Evolutionary conservation across 2,329 filamentous ascomycete genomes (phyloP), one percentile per base, ranked within the genome.

Genomic region (Teratosphaeria zuluensis): DNA sequence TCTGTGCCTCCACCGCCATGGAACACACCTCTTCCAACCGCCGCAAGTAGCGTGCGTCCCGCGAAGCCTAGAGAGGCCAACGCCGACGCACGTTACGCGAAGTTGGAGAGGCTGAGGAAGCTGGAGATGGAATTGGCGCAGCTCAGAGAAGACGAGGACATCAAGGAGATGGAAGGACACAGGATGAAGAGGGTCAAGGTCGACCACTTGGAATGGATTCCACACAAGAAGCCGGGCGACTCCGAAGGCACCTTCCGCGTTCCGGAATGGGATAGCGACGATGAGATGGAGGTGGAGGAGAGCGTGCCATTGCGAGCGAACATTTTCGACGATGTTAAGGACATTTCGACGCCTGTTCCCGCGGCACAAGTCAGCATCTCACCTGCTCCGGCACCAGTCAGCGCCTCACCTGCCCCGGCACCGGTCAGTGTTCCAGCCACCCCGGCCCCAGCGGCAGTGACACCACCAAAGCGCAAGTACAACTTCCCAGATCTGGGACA

Each of bases 271-370:
- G 68, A 71, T 56, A 64, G 61, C 46, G 69, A 71, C 53, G 69
- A 70, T 31, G 68, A 71, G 61, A 71, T 72, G 63, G 68, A 70
- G 59, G 68, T 72, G 55, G 66, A 69, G 46, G 61, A 62, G 53
- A 63, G 64, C 46, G 63, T 62, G 14, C 59, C 63, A 24, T 55
- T 61, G 21, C 46, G 61, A 8, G 54, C 30, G 33, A 69, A 69
- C 54, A 59, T 69, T 1, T 69, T 69, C 54, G 53, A 56, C n/a
- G 48, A 56, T 12, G 54, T n/a, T 14, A 57, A 28, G n/a, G 46
- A 33, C 51, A 53, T 48, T n/a, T 48, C 42, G 42, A 48, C 4
- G 42, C 42, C 42, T 7, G 42, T 19, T 11, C 42, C 42, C 42
- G 19, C 42, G 42, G 16, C 19, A 48, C 42, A n/a, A 8, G 9